Evolutionary conservation across 2,329 filamentous ascomycete species (phyloP), one percentile per base, ranked within the genome.

Genomic region (Leptographium galeiforme): DNA sequence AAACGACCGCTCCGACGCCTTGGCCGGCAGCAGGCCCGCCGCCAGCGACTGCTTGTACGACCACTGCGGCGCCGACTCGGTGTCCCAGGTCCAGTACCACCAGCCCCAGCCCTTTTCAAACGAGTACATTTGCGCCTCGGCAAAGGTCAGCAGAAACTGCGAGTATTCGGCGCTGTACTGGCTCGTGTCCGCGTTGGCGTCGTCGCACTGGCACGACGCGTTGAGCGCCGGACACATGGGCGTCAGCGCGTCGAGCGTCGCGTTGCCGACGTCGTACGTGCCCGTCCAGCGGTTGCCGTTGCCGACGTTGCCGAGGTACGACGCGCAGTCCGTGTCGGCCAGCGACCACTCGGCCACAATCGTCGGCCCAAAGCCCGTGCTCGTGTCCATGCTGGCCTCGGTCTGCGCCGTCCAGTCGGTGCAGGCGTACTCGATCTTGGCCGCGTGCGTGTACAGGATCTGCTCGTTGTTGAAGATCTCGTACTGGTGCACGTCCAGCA

Each of bases 81-180:
- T 95, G 69, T 89, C 81, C 91, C 93, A 67, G 38, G 90, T 97
- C 93, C 93, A 98, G 70, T 98, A 98, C 71, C 95, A 96, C 93
- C 93, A 98, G 49, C 93, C 93, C 84, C 87, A 93, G 7, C 87
- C 89, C 58, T 84, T 82, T 68, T 97, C 91, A 64, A 97, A 98
- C 55, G 84, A 87, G 61, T 84, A 77, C 88, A 98, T 98, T 72
- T 98, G 93, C 52, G 90, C 93, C 69, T 95, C 85, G 7, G 93
- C 93, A 69, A 97, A 97, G 69, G 87, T 87, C 59, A 80, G 78
- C 57, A 98, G 73, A 69, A 91, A 97, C 60, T 82, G 71, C 70
- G 93, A 95, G 70, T 98, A 98, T 6, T 72, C 70, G 55, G 73
- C 72, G 40, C 77, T 81, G 72, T 90, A 97, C 5, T 70, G 64